These are phyloP conservation scores for Heterobasidion occidentale DNA, from an alignment of 1,284 basidiomycete genomes.

Conservation along the genomic window DNA sequence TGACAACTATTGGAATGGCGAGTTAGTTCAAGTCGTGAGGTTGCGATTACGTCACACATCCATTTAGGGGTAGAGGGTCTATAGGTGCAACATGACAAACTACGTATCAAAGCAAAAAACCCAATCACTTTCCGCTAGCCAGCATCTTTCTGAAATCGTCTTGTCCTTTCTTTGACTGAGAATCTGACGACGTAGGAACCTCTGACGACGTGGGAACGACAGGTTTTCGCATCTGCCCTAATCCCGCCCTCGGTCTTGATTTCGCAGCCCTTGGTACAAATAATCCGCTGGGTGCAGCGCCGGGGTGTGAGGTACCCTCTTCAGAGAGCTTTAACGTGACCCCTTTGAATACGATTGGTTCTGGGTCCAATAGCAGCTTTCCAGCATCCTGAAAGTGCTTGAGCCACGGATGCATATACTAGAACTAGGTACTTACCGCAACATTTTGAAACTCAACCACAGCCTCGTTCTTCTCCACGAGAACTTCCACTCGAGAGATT, in stretches of 20 bases:
- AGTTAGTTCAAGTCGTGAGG: neutral
- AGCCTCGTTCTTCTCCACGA: constrained; percentile 60
- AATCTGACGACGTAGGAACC: constrained; percentile 7
- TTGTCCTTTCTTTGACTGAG: constrained; percentile 40
- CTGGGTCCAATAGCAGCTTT: constrained; percentile 59
- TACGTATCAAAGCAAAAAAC: too few relatives aligned
- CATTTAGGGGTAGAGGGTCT: too few relatives aligned
- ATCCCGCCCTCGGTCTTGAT: constrained; percentile 62
- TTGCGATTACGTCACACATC: too few relatives aligned
- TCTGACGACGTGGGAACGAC: constrained; percentile 16
- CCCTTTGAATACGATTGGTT: constrained; percentile 63
- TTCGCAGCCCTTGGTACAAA: constrained; percentile 58
- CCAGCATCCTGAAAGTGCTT: constrained; percentile 59
- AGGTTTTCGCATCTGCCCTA: constrained; percentile 43
- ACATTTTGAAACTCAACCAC: constrained; percentile 68
- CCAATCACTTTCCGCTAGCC: constrained; percentile 17
- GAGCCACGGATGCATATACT: constrained; percentile 4
- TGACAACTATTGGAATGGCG: neutral
- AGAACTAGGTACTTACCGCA: constrained; percentile 43
- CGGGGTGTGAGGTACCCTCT: constrained; percentile 25
- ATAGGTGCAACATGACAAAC: too few relatives aligned
- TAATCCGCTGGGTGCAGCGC: constrained; percentile 34
- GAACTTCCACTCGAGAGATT: constrained; percentile 74
- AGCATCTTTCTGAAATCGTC: constrained; percentile 80
- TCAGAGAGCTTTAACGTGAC: constrained; percentile 48